Evolutionary conservation across 75 land plant species (phyloP).

Genomic region (Selaginella moellendorffii): DNA sequence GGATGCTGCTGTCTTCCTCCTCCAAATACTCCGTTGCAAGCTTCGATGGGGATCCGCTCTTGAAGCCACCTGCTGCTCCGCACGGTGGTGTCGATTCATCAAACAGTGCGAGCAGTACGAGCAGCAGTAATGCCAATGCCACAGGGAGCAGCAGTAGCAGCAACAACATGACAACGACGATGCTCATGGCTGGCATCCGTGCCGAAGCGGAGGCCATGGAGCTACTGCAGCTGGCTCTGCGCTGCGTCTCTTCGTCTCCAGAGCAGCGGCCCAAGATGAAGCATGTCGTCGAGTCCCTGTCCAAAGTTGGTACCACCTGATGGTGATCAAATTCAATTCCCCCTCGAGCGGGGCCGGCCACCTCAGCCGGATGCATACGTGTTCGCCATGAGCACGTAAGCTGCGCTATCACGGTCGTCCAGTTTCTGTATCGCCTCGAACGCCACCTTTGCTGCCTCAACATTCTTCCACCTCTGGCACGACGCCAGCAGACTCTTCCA

Average conservation of each 20-base stretch:
- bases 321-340: too few relatives aligned
- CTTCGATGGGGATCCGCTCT: not conserved
- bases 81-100: not conserved
- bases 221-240: constrained; percentile 47
- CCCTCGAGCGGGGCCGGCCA: too few relatives aligned
- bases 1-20: not conserved
- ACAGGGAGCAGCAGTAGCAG: not conserved
- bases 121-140: not conserved
- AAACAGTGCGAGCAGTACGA: not conserved
- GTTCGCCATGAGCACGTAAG: too few relatives aligned
- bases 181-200: not conserved
- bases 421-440: too few relatives aligned
- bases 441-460: too few relatives aligned
- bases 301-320: too few relatives aligned
- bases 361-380: too few relatives aligned
- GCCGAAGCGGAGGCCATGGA: not conserved
- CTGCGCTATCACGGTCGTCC: too few relatives aligned
- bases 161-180: not conserved
- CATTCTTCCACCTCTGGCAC: too few relatives aligned
- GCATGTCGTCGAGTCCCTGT: constrained; percentile 43
- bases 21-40: not conserved
- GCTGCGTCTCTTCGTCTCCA: constrained; percentile 52
- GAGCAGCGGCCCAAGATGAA: constrained; percentile 68
- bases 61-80: too few relatives aligned
- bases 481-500: too few relatives aligned